Evolutionary conservation across 2,329 filamentous ascomycete species (phyloP), one percentile per base, ranked within the genome.

Genomic region (Hymenoscyphus infarciens): DNA sequence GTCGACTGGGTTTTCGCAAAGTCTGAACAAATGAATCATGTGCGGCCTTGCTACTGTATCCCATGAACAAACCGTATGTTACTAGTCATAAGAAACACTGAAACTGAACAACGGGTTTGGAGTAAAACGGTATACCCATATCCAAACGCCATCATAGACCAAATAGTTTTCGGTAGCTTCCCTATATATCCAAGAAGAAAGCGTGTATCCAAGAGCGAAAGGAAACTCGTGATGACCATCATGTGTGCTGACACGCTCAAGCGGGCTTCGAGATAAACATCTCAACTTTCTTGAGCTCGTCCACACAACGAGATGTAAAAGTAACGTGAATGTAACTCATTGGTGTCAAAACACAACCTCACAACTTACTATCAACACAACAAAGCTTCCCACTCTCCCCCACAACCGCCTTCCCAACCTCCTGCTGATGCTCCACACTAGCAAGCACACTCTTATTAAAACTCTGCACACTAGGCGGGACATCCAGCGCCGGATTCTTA

Each of bases 401-500:
- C 5, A 69, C 58, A 2, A 66, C 63, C n/a, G 64, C 70, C 61
- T 62, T 63, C 0, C 64, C 68, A 27, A 58, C 56, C 55, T 63
- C 63, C 59, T 69, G 65, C 49, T 65, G 59, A 33, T 67, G 65
- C 31, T 60, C 39, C 13, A 64, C 62, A 58, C 63, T 66, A n/a
- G 66, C 59, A 25, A 73, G 52, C 57, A 68, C 64, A 35, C 72
- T 74, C 74, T 75, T 74, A 66, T 81, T 81, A 25, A 74, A 71
- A 19, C 72, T 75, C 71, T 81, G 80, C 60, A 70, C 75, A 61
- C 77, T 78, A 2, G 78, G 77, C 2, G 81, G 78, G 15, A 82
- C 77, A 72, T 83, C 82, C 10, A 82, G 66, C 0, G 80, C 79
- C 0, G 82, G 82, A 65, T 83, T 84, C 62, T 75, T 76, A 3